Percentiles rank a stretch among this genome's conserved stretches.
phyloP scores from a whole-genome alignment of 495 filamentous ascomycete species.

The Baudoinia panamericana region DNA sequence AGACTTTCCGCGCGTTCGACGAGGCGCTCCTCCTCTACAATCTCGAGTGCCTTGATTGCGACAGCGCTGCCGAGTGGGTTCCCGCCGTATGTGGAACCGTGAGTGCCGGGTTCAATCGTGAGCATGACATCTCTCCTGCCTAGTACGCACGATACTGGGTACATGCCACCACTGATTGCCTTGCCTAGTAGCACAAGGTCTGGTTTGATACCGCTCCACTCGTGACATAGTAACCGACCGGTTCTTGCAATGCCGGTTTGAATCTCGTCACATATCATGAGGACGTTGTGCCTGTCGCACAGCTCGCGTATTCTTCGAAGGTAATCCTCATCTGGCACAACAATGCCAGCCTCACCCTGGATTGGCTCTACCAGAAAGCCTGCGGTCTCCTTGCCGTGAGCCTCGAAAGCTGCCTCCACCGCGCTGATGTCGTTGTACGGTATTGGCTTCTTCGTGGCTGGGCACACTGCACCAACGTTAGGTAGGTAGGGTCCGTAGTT shows the following conservation, averaged over 20 bases:
- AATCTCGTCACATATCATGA: slow-evolving; percentile 96
- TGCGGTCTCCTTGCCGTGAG: slow-evolving; percentile 71
- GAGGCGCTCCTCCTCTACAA: slow-evolving; percentile 83
- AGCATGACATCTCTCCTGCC: slow-evolving; percentile 88
- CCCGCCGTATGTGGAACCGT: slow-evolving; percentile 93
- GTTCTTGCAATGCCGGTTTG: slow-evolving; percentile 95
- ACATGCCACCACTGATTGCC: slow-evolving; percentile 96
- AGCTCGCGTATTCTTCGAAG: slow-evolving; percentile 66
- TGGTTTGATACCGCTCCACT: slow-evolving; percentile 91
- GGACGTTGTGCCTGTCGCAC: slow-evolving; percentile 85
- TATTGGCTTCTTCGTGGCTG: slow-evolving; percentile 64
- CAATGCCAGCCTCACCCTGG: slow-evolving; percentile 93
- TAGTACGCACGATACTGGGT: slow-evolving; percentile 90
- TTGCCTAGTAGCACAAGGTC: slow-evolving; percentile 92
- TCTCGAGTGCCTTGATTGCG: slow-evolving; percentile 87
- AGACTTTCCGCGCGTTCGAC: slow-evolving; percentile 67
- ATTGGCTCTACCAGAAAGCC: slow-evolving; percentile 96
- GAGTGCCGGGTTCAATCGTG: slow-evolving; percentile 90
- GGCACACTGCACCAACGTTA: slow-evolving; percentile 64
- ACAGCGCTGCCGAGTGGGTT: slow-evolving; percentile 97
- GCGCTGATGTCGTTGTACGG: slow-evolving; percentile 75
- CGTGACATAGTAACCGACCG: slow-evolving; percentile 79
- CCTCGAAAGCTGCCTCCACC: slow-evolving; percentile 63
- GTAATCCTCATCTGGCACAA: slow-evolving; percentile 87
- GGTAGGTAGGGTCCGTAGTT: slow-evolving; percentile 96